Percentiles rank a stretch among this genome's conserved stretches.
Conservation (phyloP, 768 basidiomycete species). For the Mycena olivaceomarginata region DNA sequence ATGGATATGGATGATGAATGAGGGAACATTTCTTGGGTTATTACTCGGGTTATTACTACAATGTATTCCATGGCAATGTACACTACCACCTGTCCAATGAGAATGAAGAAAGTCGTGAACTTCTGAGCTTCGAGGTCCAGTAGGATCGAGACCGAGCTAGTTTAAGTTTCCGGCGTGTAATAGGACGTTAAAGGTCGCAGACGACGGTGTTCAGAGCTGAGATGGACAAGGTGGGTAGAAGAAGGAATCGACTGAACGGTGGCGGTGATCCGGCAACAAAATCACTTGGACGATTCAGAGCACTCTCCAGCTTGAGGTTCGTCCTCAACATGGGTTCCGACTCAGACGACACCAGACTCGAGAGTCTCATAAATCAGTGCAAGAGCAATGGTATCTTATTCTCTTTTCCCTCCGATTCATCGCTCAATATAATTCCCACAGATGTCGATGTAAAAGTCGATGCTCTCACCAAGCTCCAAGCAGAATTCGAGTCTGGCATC, state of each 20-base stretch:
- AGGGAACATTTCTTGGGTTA: background rate
- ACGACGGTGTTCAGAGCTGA: background rate
- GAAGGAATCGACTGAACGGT: background rate
- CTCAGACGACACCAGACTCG: slow-evolving; percentile 68
- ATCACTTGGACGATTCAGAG: background rate
- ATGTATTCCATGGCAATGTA: slow-evolving; percentile 28
- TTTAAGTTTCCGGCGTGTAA: background rate
- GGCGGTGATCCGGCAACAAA: background rate
- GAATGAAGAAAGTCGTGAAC: too few species aligned
- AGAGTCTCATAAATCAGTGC: slow-evolving; percentile 79
- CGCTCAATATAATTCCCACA: slow-evolving; percentile 51
- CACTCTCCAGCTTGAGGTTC: background rate
- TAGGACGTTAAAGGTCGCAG: background rate
- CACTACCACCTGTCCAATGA: background rate
- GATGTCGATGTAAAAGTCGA: slow-evolving; percentile 90
- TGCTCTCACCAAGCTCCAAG: slow-evolving; percentile 86
- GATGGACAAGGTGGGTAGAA: background rate
- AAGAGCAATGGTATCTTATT: slow-evolving; percentile 74
- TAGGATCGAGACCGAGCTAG: background rate
- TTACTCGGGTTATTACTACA: background rate
- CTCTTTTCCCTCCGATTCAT: slow-evolving; percentile 24
- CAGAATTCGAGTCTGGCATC: slow-evolving; percentile 80
- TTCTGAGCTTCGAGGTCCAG: background rate
- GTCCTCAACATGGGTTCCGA: slow-evolving; percentile 64
- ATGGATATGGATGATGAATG: slow-evolving; percentile 50